Evolutionary conservation across 2,329 filamentous ascomycete genomes (phyloP), one percentile per base, ranked within the genome.

Genomic region (Eutypella sp.): DNA sequence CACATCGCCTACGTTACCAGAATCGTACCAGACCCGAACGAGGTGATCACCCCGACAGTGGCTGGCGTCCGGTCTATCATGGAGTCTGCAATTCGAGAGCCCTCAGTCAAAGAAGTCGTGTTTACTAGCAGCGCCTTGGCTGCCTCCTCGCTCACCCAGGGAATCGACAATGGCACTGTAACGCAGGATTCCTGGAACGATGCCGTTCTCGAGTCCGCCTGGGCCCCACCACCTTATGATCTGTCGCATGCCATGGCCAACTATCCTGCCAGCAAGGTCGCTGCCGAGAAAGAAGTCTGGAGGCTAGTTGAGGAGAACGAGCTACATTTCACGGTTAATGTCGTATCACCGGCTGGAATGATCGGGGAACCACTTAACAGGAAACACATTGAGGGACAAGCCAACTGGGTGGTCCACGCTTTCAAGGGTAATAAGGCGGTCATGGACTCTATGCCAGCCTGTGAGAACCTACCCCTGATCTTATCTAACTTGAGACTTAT

Each of bases 1-100:
- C 74, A 77, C 48, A 61, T 72, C 9, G 74, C 75, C 0, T 66
- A 67, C 15, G 62, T 69, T 16, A 48, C 71, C 2, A 61, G 58
- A 1, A 68, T 70, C 40, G 60, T 59, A 4, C 55, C 65, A 0
- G 59, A 75, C 15, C 69, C 73, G 1, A 59, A 72, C 11, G 52
- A 62, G 0, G 68, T 74, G 8, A 70, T 79, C 16, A 62, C 67
- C 0, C 60, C 61, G 0, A 68, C 64, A 0, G 56, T 72, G 5
- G 49, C 54, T 0, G 67, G 66, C 5, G 60, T 62, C 0, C 53
- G 62, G 4, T 66, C 67, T 31, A 62, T 71, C 4, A 60, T 76
- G 1, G 58, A 64, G 2, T 65, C 73, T 2, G 69, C 70, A 0
- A 56, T 62, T 1, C 67, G 66, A 29, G 63, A 70, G 11, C 57